Percentiles rank a stretch among this genome's conserved stretches.
phyloP scores from a whole-genome alignment of 495 filamentous ascomycete species.

The Extremus antarcticus region DNA sequence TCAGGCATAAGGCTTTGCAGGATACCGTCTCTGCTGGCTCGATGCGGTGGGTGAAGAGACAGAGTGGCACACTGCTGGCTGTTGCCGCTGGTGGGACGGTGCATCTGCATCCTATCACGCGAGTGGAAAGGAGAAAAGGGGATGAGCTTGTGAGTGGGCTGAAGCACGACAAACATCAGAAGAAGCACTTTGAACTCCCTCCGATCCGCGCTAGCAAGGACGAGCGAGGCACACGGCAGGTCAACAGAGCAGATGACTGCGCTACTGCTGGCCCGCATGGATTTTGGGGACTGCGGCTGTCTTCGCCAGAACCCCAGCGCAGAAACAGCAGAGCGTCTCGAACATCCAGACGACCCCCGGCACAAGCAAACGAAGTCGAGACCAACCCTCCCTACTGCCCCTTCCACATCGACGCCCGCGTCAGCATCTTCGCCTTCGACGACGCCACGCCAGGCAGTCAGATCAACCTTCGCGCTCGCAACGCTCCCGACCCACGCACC shows the following conservation, averaged over 20 bases:
- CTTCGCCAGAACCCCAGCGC: neutral
- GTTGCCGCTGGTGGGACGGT: conserved; percentile 8
- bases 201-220: conserved; percentile 4
- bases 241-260: neutral
- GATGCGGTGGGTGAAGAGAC: conserved; percentile 11
- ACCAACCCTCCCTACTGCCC: conserved; percentile 20
- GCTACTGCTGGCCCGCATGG: conserved; percentile 9
- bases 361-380: conserved; percentile 15
- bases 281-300: conserved; percentile 10
- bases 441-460: conserved; percentile 2
- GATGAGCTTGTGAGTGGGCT: conserved; percentile 3
- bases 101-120: conserved; percentile 7
- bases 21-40: neutral
- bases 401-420: conserved; percentile 20
- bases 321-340: neutral
- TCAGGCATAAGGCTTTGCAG: conserved; percentile 44
- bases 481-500: neutral
- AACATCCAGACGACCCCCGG: neutral
- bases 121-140: conserved; percentile 5
- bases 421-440: conserved; percentile 17
- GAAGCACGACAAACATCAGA: conserved; percentile 8
- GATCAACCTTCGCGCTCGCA: neutral
- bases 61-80: neutral
- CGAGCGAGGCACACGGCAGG: neutral
- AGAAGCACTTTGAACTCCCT: conserved; percentile 9